A percentile compares a stretch with the other conserved stretches of the same genome.
Evolutionary conservation across 495 filamentous ascomycete species (phyloP).

Genomic region (Hypoxylon lienhwacheense): DNA sequence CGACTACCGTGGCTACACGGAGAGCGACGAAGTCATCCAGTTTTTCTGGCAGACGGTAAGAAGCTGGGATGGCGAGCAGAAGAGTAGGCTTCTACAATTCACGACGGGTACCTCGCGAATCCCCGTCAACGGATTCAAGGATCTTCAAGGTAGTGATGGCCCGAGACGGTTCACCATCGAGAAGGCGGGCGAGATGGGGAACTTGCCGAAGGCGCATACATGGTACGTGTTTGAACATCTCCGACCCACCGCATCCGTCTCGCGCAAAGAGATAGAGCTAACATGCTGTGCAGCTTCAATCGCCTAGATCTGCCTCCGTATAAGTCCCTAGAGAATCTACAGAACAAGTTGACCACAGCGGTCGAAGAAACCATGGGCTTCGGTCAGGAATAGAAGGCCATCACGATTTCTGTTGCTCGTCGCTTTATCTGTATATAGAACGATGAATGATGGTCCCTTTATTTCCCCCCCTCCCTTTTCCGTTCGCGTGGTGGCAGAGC

Average conservation of each 20-base stretch:
- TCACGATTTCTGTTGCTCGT: slow-evolving; percentile 15
- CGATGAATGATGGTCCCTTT: slow-evolving; percentile 28
- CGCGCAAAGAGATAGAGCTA: slow-evolving; percentile 31
- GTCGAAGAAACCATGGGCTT: slow-evolving; percentile 99
- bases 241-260: background rate
- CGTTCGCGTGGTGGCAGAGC: slow-evolving; percentile 9
- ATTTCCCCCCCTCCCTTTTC: no score
- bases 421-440: slow-evolving; percentile 30
- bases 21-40: slow-evolving; percentile 92
- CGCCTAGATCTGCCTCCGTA: slow-evolving; percentile 95
- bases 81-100: slow-evolving; percentile 93
- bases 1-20: slow-evolving; percentile 99
- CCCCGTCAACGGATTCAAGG: slow-evolving; percentile 99
- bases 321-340: slow-evolving; percentile 79
- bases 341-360: slow-evolving; percentile 88
- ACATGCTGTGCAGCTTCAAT: slow-evolving; percentile 75
- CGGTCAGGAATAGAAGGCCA: slow-evolving; percentile 77
- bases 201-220: slow-evolving; percentile 95
- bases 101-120: slow-evolving; percentile 97
- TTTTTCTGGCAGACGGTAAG: slow-evolving; percentile 98
- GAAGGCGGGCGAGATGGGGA: slow-evolving; percentile 85
- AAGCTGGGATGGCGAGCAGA: slow-evolving; percentile 97
- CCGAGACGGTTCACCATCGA: slow-evolving; percentile 96
- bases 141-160: slow-evolving; percentile 95
- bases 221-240: slow-evolving; percentile 65